Evolutionary conservation across 2,329 filamentous ascomycete species (phyloP).

Genomic region (Colletotrichum spaethianum): DNA sequence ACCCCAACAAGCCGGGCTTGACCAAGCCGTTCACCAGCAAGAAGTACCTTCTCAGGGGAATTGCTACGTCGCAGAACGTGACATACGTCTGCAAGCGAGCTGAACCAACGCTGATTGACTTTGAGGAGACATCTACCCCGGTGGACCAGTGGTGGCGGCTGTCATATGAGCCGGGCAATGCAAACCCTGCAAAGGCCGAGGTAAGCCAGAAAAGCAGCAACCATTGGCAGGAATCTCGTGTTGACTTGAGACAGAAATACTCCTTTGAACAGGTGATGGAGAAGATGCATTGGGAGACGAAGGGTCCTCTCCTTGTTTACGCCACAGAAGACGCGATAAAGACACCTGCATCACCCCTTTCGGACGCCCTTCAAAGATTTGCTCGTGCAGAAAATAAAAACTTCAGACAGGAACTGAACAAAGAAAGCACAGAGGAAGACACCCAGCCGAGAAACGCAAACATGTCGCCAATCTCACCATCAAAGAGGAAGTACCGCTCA

Average conservation of each 20-base stretch:
- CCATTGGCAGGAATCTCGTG: background rate
- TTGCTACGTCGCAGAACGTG: conserved; percentile 62
- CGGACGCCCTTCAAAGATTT: conserved; percentile 60
- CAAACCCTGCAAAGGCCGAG: conserved; percentile 62
- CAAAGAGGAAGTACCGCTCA: conserved; percentile 62
- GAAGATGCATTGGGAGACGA: conserved; percentile 63
- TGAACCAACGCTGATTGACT: conserved; percentile 58
- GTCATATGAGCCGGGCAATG: conserved; percentile 53
- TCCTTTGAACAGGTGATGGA: conserved; percentile 60
- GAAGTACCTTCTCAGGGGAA: conserved; percentile 66
- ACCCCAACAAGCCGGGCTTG: conserved; percentile 54
- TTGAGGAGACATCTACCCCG: conserved; percentile 51
- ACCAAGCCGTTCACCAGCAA: conserved; percentile 58
- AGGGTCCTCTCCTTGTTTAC: conserved; percentile 65
- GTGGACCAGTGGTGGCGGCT: conserved; percentile 72
- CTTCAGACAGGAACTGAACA: conserved; percentile 65
- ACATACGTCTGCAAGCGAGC: conserved; percentile 65
- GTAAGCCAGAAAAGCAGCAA: conserved; percentile 51
- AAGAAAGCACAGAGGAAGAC: conserved; percentile 50
- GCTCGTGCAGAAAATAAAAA: conserved; percentile 65
- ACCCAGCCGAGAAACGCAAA: conserved; percentile 1
- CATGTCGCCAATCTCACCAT: conserved; percentile 51
- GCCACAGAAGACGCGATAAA: conserved; percentile 65
- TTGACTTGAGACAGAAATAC: conserved; percentile 59
- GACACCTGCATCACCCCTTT: conserved; percentile 52